Base-by-base conservation (phyloP, 306 rosid genomes). In the Dalbergia oliveri region DNA sequence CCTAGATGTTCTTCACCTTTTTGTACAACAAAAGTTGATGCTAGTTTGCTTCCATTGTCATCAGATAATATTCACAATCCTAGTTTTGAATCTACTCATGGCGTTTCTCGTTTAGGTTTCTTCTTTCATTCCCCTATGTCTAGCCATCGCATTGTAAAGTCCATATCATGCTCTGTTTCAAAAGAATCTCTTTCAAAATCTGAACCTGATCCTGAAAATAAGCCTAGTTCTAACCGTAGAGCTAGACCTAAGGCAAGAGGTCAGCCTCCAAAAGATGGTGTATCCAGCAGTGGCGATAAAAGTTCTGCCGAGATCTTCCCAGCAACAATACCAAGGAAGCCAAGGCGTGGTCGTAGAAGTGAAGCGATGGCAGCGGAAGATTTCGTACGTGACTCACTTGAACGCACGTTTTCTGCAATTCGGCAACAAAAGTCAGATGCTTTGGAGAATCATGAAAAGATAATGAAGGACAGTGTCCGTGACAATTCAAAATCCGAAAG, bases 311-410 rank as follows among this genome's bases (percentile, higher is more conserved):
- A 57, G 79, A 23, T 5, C 13, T 84, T 82, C 66, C 96, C 94
- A 2, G 26, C 71, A 23, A 84, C 71, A 3, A 87, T 88, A 51
- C 93, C 97, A 2, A 89, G 88, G 84, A 93, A 91, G 89, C 90
- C 89, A 1, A 87, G 90, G 85, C 93, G 90, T 23, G 98, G 98
- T 16, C 92, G 94, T 37, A 85, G 90, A 78, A 95, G 98, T 70
- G 97, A 95, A 78, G 94, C 94, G 0, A 82, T 63, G 60, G 94
- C 93, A 63, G 92, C 90, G 19, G 97, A 90, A 61, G 97, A 93
- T 79, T 88, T 80, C 71, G 63, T 95, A 3, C 93, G 94, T 0
- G 81, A 69, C 75, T 73, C 91, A 0, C 94, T 95, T 10, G 86
- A 89, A 19, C 69, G 58, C n/a, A 90, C 99, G 0, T 91, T 95